Evolutionary conservation across 768 basidiomycete species (phyloP).

Genomic region (Naematelia aurantialba): DNA sequence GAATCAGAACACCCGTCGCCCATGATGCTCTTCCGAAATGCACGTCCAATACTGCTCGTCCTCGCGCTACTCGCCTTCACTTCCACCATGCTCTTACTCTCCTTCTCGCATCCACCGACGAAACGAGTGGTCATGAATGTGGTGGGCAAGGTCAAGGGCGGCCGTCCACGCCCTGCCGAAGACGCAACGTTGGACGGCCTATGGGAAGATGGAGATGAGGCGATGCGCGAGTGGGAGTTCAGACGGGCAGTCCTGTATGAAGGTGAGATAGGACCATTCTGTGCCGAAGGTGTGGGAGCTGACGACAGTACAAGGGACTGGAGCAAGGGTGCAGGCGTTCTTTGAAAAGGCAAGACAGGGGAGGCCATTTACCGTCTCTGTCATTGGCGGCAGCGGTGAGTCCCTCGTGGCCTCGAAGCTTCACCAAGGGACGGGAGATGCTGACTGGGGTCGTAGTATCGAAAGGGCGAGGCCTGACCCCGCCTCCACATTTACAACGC

Average conservation of each 20-base stretch:
- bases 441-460: conserved; percentile 25
- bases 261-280: conserved; percentile 9
- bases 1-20: too few species aligned
- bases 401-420: background rate
- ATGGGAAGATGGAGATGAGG: background rate
- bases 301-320: conserved; percentile 25
- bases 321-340: conserved; percentile 34
- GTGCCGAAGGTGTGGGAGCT: background rate
- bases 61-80: background rate
- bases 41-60: background rate
- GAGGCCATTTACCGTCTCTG: conserved; percentile 36
- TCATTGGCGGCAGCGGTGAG: conserved; percentile 45
- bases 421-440: background rate
- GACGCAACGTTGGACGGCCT: background rate
- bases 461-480: conserved; percentile 37
- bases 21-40: background rate
- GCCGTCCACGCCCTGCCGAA: background rate
- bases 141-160: background rate
- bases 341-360: conserved; percentile 39
- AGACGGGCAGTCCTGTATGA: conserved; percentile 22
- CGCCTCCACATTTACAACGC: conserved; percentile 7
- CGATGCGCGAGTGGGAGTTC: conserved; percentile 21
- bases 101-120: background rate
- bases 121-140: background rate
- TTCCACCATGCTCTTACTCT: background rate